Conservation (phyloP, 768 basidiomycete genomes). For the Sistotremastrum niveocremeum region DNA sequence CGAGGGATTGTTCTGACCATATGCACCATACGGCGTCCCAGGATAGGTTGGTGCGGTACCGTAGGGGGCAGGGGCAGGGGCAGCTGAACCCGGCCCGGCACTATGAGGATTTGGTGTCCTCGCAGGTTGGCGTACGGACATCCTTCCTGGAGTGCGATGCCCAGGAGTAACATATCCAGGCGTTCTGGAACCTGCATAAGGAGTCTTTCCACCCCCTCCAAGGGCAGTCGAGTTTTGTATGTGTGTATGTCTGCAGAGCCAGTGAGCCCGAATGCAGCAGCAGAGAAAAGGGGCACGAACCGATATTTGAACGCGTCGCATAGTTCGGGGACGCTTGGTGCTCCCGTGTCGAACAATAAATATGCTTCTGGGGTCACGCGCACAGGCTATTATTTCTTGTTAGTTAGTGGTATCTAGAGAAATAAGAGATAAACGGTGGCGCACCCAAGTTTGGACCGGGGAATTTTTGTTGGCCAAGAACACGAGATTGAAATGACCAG, state of each 20-base stretch:
- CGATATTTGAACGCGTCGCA: slow-evolving; percentile 96
- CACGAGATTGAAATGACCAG: slow-evolving; percentile 87
- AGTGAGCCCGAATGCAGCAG: background rate
- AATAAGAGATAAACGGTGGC: slow-evolving; percentile 12
- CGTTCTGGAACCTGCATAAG: slow-evolving; percentile 64
- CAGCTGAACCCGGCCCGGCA: slow-evolving; percentile 1
- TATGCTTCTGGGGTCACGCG: slow-evolving; percentile 82
- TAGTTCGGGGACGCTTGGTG: slow-evolving; percentile 81
- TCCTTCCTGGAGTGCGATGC: slow-evolving; percentile 65
- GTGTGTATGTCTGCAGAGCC: slow-evolving; percentile 47
- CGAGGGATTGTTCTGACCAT: slow-evolving; percentile 8
- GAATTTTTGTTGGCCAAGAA: slow-evolving; percentile 90
- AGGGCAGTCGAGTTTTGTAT: slow-evolving; percentile 47
- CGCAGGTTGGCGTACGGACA: slow-evolving; percentile 58
- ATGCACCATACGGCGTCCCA: slow-evolving; percentile 20
- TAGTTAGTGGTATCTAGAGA: background rate
- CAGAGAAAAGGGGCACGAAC: slow-evolving; percentile 20
- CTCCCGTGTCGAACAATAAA: slow-evolving; percentile 79
- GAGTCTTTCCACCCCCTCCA: slow-evolving; percentile 59
- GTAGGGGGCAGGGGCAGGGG: no score
- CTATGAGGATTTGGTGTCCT: slow-evolving; percentile 76
- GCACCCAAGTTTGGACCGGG: slow-evolving; percentile 83
- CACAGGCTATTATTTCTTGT: slow-evolving; percentile 43
- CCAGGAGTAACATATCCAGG: slow-evolving; percentile 55
- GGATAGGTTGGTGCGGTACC: no score